Base-by-base conservation (phyloP, 169 alveolate genomes). In the Cryptosporidium tyzzeri region DNA sequence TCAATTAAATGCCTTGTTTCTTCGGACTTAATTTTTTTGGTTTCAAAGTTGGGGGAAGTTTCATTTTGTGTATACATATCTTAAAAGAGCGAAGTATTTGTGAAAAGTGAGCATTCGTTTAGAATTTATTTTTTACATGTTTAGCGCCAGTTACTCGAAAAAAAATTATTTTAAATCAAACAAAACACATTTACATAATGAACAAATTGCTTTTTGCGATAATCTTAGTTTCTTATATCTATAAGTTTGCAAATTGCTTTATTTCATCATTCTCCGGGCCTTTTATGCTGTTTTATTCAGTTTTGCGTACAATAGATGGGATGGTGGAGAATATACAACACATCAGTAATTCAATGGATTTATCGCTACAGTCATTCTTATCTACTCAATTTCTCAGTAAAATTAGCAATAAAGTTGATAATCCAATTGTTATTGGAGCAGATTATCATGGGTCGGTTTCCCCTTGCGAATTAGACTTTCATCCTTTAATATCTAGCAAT, bases 291-390 rank as follows among this genome's bases (percentile, higher is more conserved):
- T 16, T 65, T n/a, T 80, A 80, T 29, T 80, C 89, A 29, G 62
- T 80, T 29, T 23, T 80, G n/a, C 74, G 75, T 14, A 80, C 89
- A n/a, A 80, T 80, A 10, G 80, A 80, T 62, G 89, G 89, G 12
- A 80, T 80, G 89, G 31, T 39, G 8, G 89, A 62, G 31, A 80
- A 80, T 65, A 80, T 80, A 14, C 61, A 80, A 45, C 89, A 80
- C 35, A 59, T 80, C 37, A 80, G 89, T 44, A 61, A 80, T 31
- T 80, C 89, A 1, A 41, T 80, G 73, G 89, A 80, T 53, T 44
- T 80, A 21, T 80, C 89, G 4, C 41, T 80, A n/a, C 89, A 80
- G n/a, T 37, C 71, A n/a, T 80, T 62, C 62, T 50, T 62, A n/a
- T 80, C 89, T 7, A 80, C n/a, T n/a, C 89, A 80, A 59, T 21